Percentiles rank a stretch among this genome's conserved stretches.
Conservation (phyloP, 2,329 filamentous ascomycete species). For the Cladosporium sp. region DNA sequence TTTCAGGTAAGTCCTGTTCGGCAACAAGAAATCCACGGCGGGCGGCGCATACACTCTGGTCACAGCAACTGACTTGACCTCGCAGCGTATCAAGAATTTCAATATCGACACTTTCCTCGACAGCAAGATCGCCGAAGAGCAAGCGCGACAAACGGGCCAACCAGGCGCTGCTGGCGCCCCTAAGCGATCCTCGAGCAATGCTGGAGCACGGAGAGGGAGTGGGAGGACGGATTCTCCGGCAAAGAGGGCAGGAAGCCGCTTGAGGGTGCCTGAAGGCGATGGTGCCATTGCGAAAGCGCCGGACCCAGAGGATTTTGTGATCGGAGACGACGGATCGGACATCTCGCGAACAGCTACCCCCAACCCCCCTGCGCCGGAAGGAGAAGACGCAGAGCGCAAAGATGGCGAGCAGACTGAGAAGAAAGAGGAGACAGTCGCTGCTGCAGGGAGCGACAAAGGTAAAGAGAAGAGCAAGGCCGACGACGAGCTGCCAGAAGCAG, state of each 20-base stretch:
- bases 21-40: not conserved
- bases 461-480: slow-evolving; percentile 32
- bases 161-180: slow-evolving; percentile 32
- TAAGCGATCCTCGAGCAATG: slow-evolving; percentile 41
- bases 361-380: slow-evolving; percentile 43
- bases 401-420: slow-evolving; percentile 36
- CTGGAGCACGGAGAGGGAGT: slow-evolving; percentile 50
- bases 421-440: slow-evolving; percentile 32
- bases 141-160: slow-evolving; percentile 66
- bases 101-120: slow-evolving; percentile 42
- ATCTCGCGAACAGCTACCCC: slow-evolving; percentile 65
- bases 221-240: slow-evolving; percentile 38
- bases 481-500: slow-evolving; percentile 69
- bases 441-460: slow-evolving; percentile 31
- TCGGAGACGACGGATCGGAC: slow-evolving; percentile 75
- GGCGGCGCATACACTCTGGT: not conserved
- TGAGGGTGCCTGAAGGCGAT: slow-evolving; percentile 30
- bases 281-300: slow-evolving; percentile 57
- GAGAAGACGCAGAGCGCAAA: slow-evolving; percentile 35
- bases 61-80: not conserved
- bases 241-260: slow-evolving; percentile 30
- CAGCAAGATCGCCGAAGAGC: slow-evolving; percentile 82
- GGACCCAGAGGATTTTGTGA: slow-evolving; percentile 84
- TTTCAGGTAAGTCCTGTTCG: slow-evolving; percentile 14
- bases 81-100: slow-evolving; percentile 39